Conservation (phyloP, 2,329 filamentous ascomycete genomes). For the Verticillium longisporum region DNA sequence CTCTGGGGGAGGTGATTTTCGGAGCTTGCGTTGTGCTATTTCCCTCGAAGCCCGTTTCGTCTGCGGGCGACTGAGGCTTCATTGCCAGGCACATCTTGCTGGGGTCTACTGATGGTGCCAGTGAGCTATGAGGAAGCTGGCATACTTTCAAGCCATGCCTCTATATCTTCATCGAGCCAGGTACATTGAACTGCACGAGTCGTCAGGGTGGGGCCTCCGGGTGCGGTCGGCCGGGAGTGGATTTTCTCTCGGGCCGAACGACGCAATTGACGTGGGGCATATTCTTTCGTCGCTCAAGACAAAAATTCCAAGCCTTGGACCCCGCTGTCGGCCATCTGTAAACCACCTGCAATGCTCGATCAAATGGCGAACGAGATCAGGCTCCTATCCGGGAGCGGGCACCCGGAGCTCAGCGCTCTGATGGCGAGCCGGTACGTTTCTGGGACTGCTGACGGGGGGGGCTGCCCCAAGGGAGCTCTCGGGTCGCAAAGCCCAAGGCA, state of each 20-base stretch:
- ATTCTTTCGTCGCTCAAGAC: neutral
- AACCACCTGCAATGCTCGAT: neutral
- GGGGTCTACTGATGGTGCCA: no score
- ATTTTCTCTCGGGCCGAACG: neutral
- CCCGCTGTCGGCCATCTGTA: slow-evolving; percentile 1
- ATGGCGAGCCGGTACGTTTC: slow-evolving; percentile 18
- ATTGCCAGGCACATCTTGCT: no score
- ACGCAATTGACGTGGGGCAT: neutral
- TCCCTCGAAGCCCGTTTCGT: no score
- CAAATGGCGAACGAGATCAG: slow-evolving; percentile 31
- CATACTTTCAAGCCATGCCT: no score
- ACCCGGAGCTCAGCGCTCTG: slow-evolving; percentile 24
- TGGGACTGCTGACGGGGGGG: neutral
- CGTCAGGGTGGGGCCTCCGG: neutral
- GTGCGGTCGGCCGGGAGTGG: neutral
- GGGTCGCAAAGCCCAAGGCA: neutral
- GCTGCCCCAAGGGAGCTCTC: no score
- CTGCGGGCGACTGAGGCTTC: no score
- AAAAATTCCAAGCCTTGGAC: neutral
- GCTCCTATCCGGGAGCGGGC: slow-evolving; percentile 26
- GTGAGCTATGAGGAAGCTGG: no score
- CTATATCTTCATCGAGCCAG: no score
- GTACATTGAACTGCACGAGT: no score
- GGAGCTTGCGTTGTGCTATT: no score
- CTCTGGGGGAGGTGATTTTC: neutral